Evolutionary conservation across 2,329 filamentous ascomycete species (phyloP), one percentile per base, ranked within the genome.

Genomic region (Cordyceps cicadae): DNA sequence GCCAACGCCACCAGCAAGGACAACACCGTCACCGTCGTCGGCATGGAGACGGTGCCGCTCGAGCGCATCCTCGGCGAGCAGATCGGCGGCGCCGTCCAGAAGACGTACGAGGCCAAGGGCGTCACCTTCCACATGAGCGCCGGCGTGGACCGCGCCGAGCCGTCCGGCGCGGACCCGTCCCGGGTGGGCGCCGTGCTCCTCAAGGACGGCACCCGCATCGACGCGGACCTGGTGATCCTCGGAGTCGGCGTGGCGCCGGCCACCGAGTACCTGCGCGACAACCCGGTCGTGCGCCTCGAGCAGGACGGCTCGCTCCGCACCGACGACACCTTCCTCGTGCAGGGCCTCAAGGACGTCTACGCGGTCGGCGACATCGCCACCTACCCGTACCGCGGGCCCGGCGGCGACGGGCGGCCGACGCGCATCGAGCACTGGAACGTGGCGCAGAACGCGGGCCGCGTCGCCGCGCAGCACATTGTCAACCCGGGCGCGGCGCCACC

Each of bases 351-450:
- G 68, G 88, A 93, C 65, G 92, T 97, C 56, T 99, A 90, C 70
- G 94, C 94, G 15, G 85, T 99, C 63, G 93, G 93, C 57, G 94
- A 99, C 71, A 97, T 99, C 64, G 92, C 94, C 14, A 92, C 89
- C 0, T 97, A 91, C 74, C 94, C 94, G 0, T 99, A 99, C 77
- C 83, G 90, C 72, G 94, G 94, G 1, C 94, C 94, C 0, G 92
- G 90, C 26, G 88, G 90, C 29, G 81, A 88, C 17, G 90, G 89
- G 64, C 81, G 80, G 50, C 81, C 82, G 19, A 84, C 88, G 0
- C 87, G 94, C 64, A 97, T 97, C 70, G 94, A 99, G 79, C 94
- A 99, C 73, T 99, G 94, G 94, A 93, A 97, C 74, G 94, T 99
- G 3, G 94, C 94, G 5, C 94, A 97, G 70, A 97, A 97, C 69